phyloP scores from a whole-genome alignment of 2,329 filamentous ascomycete genomes.

The Fusarium euwallaceae region DNA sequence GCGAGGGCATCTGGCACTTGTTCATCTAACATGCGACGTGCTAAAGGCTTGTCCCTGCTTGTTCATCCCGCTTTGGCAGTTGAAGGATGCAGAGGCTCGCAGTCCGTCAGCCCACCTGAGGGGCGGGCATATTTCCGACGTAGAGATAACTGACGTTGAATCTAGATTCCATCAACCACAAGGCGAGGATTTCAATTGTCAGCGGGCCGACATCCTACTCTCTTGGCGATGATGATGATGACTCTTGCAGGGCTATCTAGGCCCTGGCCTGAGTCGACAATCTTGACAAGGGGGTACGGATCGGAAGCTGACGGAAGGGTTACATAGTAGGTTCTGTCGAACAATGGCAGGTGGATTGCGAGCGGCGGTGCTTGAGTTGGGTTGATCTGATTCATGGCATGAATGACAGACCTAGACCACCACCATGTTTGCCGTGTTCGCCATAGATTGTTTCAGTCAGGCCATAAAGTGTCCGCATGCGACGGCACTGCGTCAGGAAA shows the following conservation, averaged over 20 bases:
- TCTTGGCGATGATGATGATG: constrained; percentile 40
- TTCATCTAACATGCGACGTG: constrained; percentile 46
- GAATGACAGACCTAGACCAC: constrained; percentile 8
- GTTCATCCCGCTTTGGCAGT: constrained; percentile 16
- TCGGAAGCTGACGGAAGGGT: constrained; percentile 1
- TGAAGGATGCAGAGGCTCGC: constrained; percentile 20
- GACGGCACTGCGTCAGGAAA: constrained; percentile 31
- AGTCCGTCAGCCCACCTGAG: constrained; percentile 20
- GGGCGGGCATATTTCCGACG: constrained; percentile 29
- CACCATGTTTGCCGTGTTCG: constrained; percentile 17
- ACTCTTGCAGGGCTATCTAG: constrained; percentile 27
- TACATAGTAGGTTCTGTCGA: constrained; percentile 12
- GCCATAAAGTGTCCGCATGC: constrained; percentile 23
- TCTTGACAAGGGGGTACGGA: constrained; percentile 15
- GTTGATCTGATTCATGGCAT: constrained; percentile 24
- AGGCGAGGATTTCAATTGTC: constrained; percentile 38
- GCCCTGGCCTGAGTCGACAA: constrained; percentile 21
- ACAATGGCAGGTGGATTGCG: constrained; percentile 8
- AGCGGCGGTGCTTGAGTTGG: neutral
- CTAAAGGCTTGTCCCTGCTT: constrained; percentile 35
- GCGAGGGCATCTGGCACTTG: constrained; percentile 25
- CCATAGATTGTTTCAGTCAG: constrained; percentile 39
- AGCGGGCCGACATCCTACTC: constrained; percentile 35
- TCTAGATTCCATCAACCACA: constrained; percentile 48
- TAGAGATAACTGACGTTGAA: constrained; percentile 41